These are phyloP conservation scores for Lentinula sp. DNA, from an alignment of 768 basidiomycete species.

Conservation along the genomic window DNA sequence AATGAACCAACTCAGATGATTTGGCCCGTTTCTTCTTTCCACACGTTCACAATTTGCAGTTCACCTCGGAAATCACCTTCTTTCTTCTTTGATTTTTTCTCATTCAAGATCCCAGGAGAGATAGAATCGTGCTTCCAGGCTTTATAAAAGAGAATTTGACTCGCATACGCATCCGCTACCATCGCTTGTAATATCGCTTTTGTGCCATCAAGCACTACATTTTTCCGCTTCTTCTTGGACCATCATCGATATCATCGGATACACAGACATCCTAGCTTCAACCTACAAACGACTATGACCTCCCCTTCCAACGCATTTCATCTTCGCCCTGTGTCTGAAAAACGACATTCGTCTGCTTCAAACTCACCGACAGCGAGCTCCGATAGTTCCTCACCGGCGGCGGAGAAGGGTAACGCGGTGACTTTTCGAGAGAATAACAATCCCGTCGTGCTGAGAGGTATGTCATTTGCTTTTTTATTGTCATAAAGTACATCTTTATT, in stretches of 20 bases:
- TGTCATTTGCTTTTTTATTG: neutral
- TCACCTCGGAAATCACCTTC: slow-evolving; percentile 5
- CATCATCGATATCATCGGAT: slow-evolving; percentile 4
- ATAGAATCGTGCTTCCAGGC: slow-evolving; percentile 2
- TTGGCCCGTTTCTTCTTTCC: neutral
- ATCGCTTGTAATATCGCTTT: slow-evolving; percentile 1
- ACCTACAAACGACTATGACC: neutral
- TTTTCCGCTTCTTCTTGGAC: neutral
- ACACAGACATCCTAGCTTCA: neutral
- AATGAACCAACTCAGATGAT: neutral
- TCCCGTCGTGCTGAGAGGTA: neutral
- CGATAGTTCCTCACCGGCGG: neutral
- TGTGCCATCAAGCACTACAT: neutral
- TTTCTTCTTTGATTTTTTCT: neutral
- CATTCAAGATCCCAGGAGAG: slow-evolving; percentile 4
- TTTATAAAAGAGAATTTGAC: neutral
- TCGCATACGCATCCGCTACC: slow-evolving; percentile 2
- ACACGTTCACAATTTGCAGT: neutral
- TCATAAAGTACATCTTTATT: neutral
- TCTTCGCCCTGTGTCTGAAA: neutral
- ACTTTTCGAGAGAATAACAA: neutral
- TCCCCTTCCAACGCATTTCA: neutral
- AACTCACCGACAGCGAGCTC: slow-evolving; percentile 2
- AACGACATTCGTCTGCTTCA: neutral
- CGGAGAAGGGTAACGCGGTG: neutral